phyloP scores from a whole-genome alignment of 1,284 basidiomycete species.

The Ceratobasidium sp. region DNA sequence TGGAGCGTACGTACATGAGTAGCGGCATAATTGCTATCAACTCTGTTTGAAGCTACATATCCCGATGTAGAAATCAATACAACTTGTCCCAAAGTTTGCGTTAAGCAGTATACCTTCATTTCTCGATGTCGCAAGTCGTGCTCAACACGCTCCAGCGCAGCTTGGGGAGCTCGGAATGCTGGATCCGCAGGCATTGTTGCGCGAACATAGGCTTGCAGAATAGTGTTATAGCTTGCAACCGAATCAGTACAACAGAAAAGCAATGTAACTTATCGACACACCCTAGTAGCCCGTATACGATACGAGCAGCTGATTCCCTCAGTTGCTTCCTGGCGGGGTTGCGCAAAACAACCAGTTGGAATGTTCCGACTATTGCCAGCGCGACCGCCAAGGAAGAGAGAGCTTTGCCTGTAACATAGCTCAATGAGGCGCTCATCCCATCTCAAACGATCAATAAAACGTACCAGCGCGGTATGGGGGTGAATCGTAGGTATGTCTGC shows the following conservation, averaged over 20 bases:
- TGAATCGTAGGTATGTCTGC: constrained; percentile 44
- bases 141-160: constrained; percentile 46
- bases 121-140: constrained; percentile 48
- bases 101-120: constrained; percentile 38
- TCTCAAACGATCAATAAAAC: constrained; percentile 12
- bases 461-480: constrained; percentile 46
- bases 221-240: constrained; percentile 45
- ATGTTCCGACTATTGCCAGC: constrained; percentile 46
- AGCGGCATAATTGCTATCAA: constrained; percentile 48
- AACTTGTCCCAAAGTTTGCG: background rate
- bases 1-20: constrained; percentile 42
- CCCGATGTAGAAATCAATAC: background rate
- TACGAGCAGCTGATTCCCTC: constrained; percentile 41
- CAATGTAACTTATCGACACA: background rate
- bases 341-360: constrained; percentile 49
- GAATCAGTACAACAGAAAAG: background rate
- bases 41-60: constrained; percentile 46
- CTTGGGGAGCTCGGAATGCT: constrained; percentile 42
- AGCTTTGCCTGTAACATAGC: constrained; percentile 36
- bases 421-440: background rate
- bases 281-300: constrained; percentile 25
- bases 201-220: constrained; percentile 47
- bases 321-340: constrained; percentile 49
- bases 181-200: constrained; percentile 43
- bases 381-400: constrained; percentile 48